These are phyloP conservation scores for Botryotinia globosa DNA, from an alignment of 2,329 filamentous ascomycete species.

Conservation along the genomic window DNA sequence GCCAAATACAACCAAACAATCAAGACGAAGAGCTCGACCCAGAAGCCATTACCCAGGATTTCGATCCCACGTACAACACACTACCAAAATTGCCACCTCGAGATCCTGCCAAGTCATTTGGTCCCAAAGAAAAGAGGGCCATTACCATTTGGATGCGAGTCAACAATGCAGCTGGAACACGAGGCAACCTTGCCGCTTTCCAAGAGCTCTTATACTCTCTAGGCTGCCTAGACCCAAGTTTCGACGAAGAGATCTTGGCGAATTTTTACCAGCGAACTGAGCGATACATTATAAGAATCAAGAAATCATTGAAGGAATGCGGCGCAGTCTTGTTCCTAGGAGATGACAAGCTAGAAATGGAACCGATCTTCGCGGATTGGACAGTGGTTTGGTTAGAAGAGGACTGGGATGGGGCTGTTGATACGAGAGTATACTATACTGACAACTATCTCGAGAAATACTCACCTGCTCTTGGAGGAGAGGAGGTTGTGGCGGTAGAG, in stretches of 20 bases:
- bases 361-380: constrained; percentile 2
- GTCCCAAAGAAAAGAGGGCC: neutral
- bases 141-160: constrained; percentile 2
- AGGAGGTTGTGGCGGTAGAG: neutral
- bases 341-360: neutral
- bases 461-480: neutral
- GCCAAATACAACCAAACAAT: neutral
- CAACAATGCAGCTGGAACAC: neutral
- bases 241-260: neutral
- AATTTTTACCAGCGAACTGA: neutral
- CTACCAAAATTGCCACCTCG: neutral
- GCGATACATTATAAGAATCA: neutral
- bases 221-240: constrained; percentile 5
- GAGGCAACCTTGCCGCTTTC: neutral
- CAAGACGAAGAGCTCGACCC: neutral
- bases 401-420: constrained; percentile 7
- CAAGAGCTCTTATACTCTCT: neutral
- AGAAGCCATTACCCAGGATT: neutral
- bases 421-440: neutral
- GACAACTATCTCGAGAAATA: neutral
- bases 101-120: neutral
- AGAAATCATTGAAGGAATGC: constrained; percentile 1
- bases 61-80: too few relatives aligned
- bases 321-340: neutral
- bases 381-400: constrained; percentile 4